Conservation (phyloP, 2,329 filamentous ascomycete genomes). For the Xylariaceae sp. region DNA sequence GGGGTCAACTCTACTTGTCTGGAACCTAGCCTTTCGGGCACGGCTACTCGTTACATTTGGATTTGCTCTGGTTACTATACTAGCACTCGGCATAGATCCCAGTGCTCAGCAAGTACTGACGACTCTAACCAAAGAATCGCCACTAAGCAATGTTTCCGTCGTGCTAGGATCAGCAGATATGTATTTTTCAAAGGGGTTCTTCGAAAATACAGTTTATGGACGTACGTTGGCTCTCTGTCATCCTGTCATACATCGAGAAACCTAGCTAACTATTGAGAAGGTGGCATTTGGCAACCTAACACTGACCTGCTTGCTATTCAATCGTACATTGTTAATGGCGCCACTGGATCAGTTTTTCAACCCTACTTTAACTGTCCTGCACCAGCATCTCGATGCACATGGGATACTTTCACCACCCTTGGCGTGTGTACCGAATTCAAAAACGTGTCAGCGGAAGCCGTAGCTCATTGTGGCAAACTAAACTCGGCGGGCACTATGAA, state of each 20-base stretch:
- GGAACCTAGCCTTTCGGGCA: constrained; percentile 7
- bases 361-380: constrained; percentile 26
- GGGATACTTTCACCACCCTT: constrained; percentile 26
- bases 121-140: constrained; percentile 1
- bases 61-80: too few species aligned
- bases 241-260: too few species aligned
- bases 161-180: constrained; percentile 12
- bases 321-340: constrained; percentile 22
- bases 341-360: constrained; percentile 13
- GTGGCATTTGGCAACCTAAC: constrained; percentile 15
- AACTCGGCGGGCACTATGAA: background rate
- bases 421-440: constrained; percentile 21
- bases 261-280: constrained; percentile 4
- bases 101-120: too few species aligned
- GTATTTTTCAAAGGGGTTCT: constrained; percentile 22
- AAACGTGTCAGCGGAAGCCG: constrained; percentile 14
- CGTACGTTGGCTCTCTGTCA: constrained; percentile 21
- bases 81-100: too few species aligned
- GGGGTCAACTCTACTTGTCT: constrained; percentile 26
- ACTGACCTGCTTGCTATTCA: constrained; percentile 17
- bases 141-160: constrained; percentile 18
- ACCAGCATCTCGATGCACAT: constrained; percentile 23
- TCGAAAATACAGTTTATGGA: background rate
- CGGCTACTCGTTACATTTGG: too few species aligned
- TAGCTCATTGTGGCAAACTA: background rate